Percentiles rank a stretch among this genome's conserved stretches.
These are phyloP conservation scores for Tuber umbilicatum DNA, from an alignment of 495 filamentous ascomycete species.

Conservation along the genomic window DNA sequence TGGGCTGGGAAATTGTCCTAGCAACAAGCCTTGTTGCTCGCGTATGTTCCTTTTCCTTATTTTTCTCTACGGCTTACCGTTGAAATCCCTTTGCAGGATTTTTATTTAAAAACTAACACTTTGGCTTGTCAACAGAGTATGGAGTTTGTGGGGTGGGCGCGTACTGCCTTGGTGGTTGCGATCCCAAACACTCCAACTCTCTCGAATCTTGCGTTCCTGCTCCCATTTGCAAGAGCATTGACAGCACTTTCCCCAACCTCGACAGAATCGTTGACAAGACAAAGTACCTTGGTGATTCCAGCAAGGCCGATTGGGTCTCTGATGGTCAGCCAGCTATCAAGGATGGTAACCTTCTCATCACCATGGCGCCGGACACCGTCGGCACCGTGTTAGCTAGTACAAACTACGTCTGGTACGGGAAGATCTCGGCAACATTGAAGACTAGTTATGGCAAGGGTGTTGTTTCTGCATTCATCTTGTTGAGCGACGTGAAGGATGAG, in stretches of 20 bases:
- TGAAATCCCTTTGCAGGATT: neutral
- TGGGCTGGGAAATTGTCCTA: conserved; percentile 61
- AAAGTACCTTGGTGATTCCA: conserved; percentile 78
- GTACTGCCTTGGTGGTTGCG: conserved; percentile 93
- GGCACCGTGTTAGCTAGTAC: conserved; percentile 86
- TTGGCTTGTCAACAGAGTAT: conserved; percentile 59
- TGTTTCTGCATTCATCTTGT: conserved; percentile 89
- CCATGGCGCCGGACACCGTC: conserved; percentile 72
- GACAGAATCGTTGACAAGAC: conserved; percentile 61
- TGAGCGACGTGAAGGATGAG: conserved; percentile 93
- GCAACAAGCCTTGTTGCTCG: conserved; percentile 78
- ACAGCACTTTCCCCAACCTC: conserved; percentile 64
- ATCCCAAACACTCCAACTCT: conserved; percentile 70
- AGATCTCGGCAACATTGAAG: conserved; percentile 77
- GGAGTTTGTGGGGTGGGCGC: conserved; percentile 83
- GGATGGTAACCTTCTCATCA: conserved; percentile 63
- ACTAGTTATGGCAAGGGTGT: conserved; percentile 79
- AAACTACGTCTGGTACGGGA: conserved; percentile 95
- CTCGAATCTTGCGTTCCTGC: conserved; percentile 81
- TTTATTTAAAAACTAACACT: conserved; percentile 17
- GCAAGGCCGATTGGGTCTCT: conserved; percentile 75
- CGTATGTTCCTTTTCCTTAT: conserved; percentile 55
- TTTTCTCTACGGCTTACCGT: neutral
- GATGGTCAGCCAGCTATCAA: conserved; percentile 65
- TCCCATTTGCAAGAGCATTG: conserved; percentile 69